A percentile compares a stretch with the other conserved stretches of the same genome.
Evolutionary conservation across 306 rosid genomes (phyloP).

Genomic region (Acacia acuminata): DNA sequence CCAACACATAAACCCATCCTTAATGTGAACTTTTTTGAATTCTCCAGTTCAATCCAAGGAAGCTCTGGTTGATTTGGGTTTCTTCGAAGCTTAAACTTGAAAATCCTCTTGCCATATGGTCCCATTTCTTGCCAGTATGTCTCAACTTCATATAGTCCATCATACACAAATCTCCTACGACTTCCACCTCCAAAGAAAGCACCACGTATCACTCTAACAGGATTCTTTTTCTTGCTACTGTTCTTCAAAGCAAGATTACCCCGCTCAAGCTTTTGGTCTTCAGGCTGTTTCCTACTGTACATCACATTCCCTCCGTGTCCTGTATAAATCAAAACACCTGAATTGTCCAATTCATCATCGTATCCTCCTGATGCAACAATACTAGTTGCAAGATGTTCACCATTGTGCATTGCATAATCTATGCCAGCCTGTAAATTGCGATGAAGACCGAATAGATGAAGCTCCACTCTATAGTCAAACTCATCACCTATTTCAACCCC

Average conservation of each 20-base stretch:
- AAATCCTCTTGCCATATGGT: constrained; percentile 58
- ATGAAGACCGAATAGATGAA: constrained; percentile 60
- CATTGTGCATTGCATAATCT: constrained; percentile 48
- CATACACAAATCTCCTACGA: constrained; percentile 47
- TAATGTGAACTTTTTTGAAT: constrained; percentile 43
- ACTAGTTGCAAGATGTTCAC: constrained; percentile 57
- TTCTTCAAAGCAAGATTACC: constrained; percentile 75
- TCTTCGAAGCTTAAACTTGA: constrained; percentile 53
- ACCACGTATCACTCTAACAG: constrained; percentile 70
- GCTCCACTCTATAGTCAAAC: constrained; percentile 65
- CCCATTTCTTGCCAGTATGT: constrained; percentile 63
- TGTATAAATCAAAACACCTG: constrained; percentile 56
- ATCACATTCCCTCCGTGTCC: constrained; percentile 71
- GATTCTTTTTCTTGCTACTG: constrained; percentile 52
- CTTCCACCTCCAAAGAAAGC: constrained; percentile 51
- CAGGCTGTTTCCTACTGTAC: constrained; percentile 45
- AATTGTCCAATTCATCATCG: constrained; percentile 46
- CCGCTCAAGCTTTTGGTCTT: constrained; percentile 65
- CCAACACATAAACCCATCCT: constrained; percentile 49
- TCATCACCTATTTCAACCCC: constrained; percentile 79
- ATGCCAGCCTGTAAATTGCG: constrained; percentile 55
- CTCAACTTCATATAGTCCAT: constrained; percentile 65
- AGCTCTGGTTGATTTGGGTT: constrained; percentile 64
- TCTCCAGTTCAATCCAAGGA: constrained; percentile 58
- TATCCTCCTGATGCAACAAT: constrained; percentile 60